Evolutionary conservation across 2,329 filamentous ascomycete genomes (phyloP), one percentile per base, ranked within the genome.

Genomic region (Apiospora arundinis): DNA sequence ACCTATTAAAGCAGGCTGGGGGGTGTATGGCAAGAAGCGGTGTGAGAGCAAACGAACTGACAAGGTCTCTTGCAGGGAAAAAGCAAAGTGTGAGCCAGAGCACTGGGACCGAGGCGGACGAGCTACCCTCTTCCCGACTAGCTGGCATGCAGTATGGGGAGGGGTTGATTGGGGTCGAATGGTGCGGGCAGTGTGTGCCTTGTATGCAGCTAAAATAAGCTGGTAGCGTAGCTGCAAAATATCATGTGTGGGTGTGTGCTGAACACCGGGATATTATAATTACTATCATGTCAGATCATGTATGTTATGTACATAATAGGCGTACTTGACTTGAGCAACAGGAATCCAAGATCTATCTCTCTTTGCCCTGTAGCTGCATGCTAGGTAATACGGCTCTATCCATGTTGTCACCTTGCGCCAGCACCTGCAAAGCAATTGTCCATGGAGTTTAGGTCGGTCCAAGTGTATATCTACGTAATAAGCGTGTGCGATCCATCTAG

Each of bases 81-180:
- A 76, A 77, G 75, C 70, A 75, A 77, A 75, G 75, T 75, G 75
- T 71, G 75, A 73, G 74, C 76, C 76, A 77, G 75, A 77, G 75
- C 76, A 74, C 72, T 77, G 76, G 76, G 75, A 76, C 76, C 74
- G 75, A 71, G 73, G 37, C 56, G 69, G 66, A 67, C 48, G 21
- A 63, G 56, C 56, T 63, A 63, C 56, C 56, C 56, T 63, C 18
- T 63, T 63, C 56, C 32, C 56, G 56, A 32, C 56, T 63, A 63
- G 56, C 12, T 40, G 18, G 5, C 56, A 40, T 63, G 56, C 56
- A 40, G 56, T n/a, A 14, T 37, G 56, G 56, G 56, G 52, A 60
- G 28, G 52, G 52, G 52, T 37, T 28, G 12, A 32, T 63, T 63
- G 56, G 56, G 56, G 56, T 63, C 56, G 56, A 40, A 63, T 63